A percentile compares a stretch with the other conserved stretches of the same genome.
These are phyloP conservation scores for Ustilago hordei DNA, from an alignment of 1,284 basidiomycete genomes.

Conservation along the genomic window DNA sequence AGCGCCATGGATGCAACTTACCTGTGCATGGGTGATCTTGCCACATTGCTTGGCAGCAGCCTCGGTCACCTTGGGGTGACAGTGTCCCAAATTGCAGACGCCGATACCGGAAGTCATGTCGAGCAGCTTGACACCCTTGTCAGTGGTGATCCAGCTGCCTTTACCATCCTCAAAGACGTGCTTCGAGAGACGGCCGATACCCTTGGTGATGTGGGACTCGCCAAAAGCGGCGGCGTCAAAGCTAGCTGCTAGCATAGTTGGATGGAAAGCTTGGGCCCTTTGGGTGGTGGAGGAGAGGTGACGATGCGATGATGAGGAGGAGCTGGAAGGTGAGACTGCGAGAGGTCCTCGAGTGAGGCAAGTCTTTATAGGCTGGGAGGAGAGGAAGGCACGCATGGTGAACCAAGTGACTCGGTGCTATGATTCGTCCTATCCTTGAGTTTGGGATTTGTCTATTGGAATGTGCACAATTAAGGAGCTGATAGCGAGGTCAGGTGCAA, in stretches of 20 bases:
- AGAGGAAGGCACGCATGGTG: constrained; percentile 24
- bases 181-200: constrained; percentile 62
- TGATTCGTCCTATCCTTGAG: neutral
- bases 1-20: neutral
- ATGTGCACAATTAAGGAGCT: neutral
- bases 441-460: constrained; percentile 2
- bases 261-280: constrained; percentile 12
- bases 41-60: constrained; percentile 64
- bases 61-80: constrained; percentile 64
- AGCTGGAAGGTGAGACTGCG: neutral
- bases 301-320: constrained; percentile 3
- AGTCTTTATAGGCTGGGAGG: constrained; percentile 38
- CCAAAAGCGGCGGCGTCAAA: constrained; percentile 59
- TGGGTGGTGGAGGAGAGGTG: constrained; percentile 12
- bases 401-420: neutral
- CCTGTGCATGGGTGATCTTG: constrained; percentile 65
- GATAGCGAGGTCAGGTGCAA: neutral
- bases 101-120: constrained; percentile 68
- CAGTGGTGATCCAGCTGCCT: constrained; percentile 61
- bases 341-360: constrained; percentile 11
- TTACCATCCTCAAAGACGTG: constrained; percentile 61
- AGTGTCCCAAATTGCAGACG: constrained; percentile 67
- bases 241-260: constrained; percentile 38
- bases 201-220: constrained; percentile 61
- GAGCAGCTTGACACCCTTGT: constrained; percentile 60